These are phyloP conservation scores for Coffea humblotiana DNA, from an alignment of 305 asterid species.

Conservation along the genomic window DNA sequence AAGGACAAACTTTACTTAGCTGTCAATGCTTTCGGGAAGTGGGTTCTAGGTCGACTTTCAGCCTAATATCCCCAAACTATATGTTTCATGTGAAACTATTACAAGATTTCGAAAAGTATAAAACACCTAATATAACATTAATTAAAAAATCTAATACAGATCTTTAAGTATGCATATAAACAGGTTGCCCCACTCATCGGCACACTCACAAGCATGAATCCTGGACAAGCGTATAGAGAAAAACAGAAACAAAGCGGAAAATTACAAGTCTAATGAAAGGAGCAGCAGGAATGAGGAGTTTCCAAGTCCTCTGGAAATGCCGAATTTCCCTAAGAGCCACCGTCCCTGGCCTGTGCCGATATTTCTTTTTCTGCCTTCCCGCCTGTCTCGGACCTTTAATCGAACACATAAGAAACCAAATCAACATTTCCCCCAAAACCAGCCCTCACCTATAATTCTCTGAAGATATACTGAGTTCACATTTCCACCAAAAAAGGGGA, in stretches of 20 bases:
- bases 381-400: constrained; percentile 18
- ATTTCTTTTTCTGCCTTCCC: constrained; percentile 26
- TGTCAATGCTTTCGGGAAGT: too few species aligned
- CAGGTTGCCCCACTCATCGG: background rate
- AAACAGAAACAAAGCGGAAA: background rate
- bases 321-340: constrained; percentile 86
- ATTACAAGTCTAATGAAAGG: constrained; percentile 75
- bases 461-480: background rate
- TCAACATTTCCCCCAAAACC: constrained; percentile 15
- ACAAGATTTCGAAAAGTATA: background rate
- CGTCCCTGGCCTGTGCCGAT: constrained; percentile 65
- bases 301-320: constrained; percentile 58
- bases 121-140: background rate
- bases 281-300: constrained; percentile 79
- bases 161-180: background rate
- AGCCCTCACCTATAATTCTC: background rate
- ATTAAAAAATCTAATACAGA: too few species aligned
- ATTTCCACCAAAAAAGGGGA: background rate
- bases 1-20: background rate
- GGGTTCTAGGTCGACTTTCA: too few species aligned
- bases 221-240: background rate
- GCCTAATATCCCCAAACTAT: background rate
- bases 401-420: constrained; percentile 9
- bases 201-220: background rate
- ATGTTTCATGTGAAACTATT: background rate